Conservation (phyloP, 2,329 filamentous ascomycete genomes). For the Pyrenophora seminiperda region DNA sequence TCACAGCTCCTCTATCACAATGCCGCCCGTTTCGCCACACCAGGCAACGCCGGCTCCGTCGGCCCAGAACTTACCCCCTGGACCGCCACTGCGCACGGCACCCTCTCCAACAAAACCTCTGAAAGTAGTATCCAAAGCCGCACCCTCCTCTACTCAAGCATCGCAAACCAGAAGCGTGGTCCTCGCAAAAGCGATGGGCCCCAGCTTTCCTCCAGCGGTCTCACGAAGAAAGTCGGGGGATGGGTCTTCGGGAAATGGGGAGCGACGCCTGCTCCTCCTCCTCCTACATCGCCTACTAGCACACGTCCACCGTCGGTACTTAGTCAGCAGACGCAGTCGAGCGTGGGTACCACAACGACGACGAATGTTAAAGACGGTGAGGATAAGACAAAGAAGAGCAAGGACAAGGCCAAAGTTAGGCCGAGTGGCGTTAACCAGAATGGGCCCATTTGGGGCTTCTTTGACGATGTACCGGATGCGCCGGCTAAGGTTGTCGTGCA, state of each 20-base stretch:
- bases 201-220: conserved; percentile 24
- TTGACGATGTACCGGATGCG: conserved; percentile 41
- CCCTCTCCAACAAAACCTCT: conserved; percentile 54
- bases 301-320: conserved; percentile 27
- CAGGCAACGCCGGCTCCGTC: conserved; percentile 51
- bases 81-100: conserved; percentile 55
- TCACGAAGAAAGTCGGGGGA: conserved; percentile 64
- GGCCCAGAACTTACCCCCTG: conserved; percentile 52
- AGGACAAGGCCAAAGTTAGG: conserved; percentile 30
- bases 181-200: conserved; percentile 24
- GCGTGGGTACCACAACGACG: conserved; percentile 16
- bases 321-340: conserved; percentile 31
- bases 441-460: conserved; percentile 49
- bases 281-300: conserved; percentile 14
- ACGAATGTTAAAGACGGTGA: background rate
- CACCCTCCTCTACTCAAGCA: conserved; percentile 50
- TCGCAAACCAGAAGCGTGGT: conserved; percentile 36
- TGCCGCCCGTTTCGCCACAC: conserved; percentile 57
- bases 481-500: conserved; percentile 43
- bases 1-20: conserved; percentile 69
- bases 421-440: conserved; percentile 47
- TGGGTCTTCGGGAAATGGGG: conserved; percentile 71
- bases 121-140: conserved; percentile 62
- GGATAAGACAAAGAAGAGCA: conserved; percentile 9
- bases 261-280: conserved; percentile 52